These are phyloP conservation scores for Nepenthes alata DNA, from an alignment of 179 eudicot genomes.

Conservation along the genomic window DNA sequence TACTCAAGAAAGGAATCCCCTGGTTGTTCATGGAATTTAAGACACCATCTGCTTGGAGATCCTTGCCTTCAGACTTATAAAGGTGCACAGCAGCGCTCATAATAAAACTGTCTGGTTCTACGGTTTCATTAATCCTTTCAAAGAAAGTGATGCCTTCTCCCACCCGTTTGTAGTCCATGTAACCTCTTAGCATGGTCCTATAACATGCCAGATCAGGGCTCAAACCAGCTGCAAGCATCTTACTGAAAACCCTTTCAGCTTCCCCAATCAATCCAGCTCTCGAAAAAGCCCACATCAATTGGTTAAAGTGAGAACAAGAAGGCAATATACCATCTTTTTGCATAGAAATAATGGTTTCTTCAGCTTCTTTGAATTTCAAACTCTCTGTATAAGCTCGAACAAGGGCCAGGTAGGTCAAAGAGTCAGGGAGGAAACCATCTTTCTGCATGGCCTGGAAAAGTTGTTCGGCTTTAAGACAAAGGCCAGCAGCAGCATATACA, in stretches of 20 bases:
- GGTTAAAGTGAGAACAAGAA: constrained; percentile 53
- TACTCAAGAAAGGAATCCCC: constrained; percentile 33
- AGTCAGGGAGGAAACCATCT: constrained; percentile 40
- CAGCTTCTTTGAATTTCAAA: constrained; percentile 37
- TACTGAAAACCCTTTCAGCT: constrained; percentile 30
- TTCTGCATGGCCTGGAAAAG: constrained; percentile 47
- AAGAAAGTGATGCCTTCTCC: constrained; percentile 51
- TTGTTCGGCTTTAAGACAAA: constrained; percentile 44
- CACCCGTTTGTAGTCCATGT: constrained; percentile 47
- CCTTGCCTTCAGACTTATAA: constrained; percentile 39
- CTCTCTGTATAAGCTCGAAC: constrained; percentile 45
- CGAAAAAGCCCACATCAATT: constrained; percentile 31
- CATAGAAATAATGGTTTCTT: constrained; percentile 38
- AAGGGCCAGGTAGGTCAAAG: constrained; percentile 53
- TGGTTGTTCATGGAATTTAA: constrained; percentile 28
- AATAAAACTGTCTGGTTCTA: constrained; percentile 39
- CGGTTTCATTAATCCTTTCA: constrained; percentile 28
- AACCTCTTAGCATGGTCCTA: constrained; percentile 44
- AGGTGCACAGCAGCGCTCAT: constrained; percentile 67
- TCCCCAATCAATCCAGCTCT: constrained; percentile 39
- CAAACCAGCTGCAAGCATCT: constrained; percentile 27
- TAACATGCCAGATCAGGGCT: constrained; percentile 42
- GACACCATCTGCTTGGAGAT: constrained; percentile 26
- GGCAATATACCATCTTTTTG: constrained; percentile 41
- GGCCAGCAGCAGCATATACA: constrained; percentile 48